Percentiles rank a stretch among this genome's conserved stretches.
These are phyloP conservation scores for Botrytis elliptica DNA, from an alignment of 2,329 filamentous ascomycete genomes.

Conservation along the genomic window DNA sequence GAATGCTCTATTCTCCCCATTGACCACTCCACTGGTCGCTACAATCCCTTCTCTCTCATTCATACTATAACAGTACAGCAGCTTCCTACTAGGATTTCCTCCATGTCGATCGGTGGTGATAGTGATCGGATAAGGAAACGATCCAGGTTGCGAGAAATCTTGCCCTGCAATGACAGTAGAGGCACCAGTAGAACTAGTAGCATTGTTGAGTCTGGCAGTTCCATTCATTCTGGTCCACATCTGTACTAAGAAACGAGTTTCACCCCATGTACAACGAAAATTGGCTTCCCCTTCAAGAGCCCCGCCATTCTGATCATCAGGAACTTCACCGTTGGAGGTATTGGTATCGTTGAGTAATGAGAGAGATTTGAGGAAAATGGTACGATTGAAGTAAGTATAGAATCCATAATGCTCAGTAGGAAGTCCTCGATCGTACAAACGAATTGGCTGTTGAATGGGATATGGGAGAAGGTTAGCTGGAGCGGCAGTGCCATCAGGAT, in stretches of 20 bases:
- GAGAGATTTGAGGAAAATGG: constrained; percentile 72
- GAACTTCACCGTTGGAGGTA: constrained; percentile 42
- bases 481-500: constrained; percentile 69
- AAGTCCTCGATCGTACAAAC: constrained; percentile 79
- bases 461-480: constrained; percentile 70
- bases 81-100: constrained; percentile 52
- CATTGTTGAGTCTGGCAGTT: constrained; percentile 45
- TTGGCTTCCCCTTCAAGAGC: constrained; percentile 52
- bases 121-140: constrained; percentile 64
- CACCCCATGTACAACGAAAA: constrained; percentile 56
- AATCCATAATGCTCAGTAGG: constrained; percentile 88
- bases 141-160: constrained; percentile 47
- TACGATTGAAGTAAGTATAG: constrained; percentile 87
- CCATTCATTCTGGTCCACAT: constrained; percentile 59
- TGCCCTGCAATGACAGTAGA: constrained; percentile 33
- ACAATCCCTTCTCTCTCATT: constrained; percentile 48
- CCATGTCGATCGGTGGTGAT: constrained; percentile 62
- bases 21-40: constrained; percentile 44
- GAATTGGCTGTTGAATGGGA: constrained; percentile 72
- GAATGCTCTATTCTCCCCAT: constrained; percentile 51
- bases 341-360: constrained; percentile 47
- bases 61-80: constrained; percentile 54
- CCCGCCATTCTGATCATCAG: constrained; percentile 56
- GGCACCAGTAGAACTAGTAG: constrained; percentile 23
- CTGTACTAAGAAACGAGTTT: constrained; percentile 62